Base-by-base conservation (phyloP, 306 rosid genomes). In the Elaeagnus macrophylla region DNA sequence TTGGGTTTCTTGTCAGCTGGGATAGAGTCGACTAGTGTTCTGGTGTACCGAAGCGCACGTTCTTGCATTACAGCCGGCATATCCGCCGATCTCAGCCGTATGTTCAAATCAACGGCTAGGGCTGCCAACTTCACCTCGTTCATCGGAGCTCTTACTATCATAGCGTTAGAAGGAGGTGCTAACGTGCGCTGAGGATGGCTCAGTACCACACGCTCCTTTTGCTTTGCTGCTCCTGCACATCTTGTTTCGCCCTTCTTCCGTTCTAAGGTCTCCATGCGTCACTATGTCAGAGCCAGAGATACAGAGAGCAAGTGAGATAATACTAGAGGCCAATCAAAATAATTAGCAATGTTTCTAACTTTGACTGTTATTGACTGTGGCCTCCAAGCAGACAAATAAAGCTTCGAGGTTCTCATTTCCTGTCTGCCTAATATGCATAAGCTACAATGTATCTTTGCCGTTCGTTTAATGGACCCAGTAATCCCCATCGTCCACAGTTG, bases 41-140 rank as follows among this genome's bases (percentile, higher is more conserved):
- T 36, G 48, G 65, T 37, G 17, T 55, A 51, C 6, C 72, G 59
- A 42, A 67, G 59, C 7, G 65, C 72, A 25, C 65, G 65, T 39
- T 51, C 65, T 48, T 67, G 72, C 65, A n/a, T 51, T 32, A 16
- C 36, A 16, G 65, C 41, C 49, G 65, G 65, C 72, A 67, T 67
- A 37, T 67, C 65, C 4, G 72, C 72, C 40, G 53, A 59, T 51
- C 65, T 58, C 54, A 51, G 72, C 48, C 72, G 65, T 32, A 67
- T 17, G 9, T 67, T 67, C 60, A 67, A 37, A 50, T 67, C 72
- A 15, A 58, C 53, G 14, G 65, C 72, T 39, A 67, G 17, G 8
- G 65, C 65, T 8, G 64, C 70, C 7, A 66, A 44, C 51, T 41
- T 57, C 35, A 40, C 63, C 39, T 57, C 62, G 42, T 16, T 35